phyloP scores from a whole-genome alignment of 805 yeast species.

The Ogataea degrootiae region DNA sequence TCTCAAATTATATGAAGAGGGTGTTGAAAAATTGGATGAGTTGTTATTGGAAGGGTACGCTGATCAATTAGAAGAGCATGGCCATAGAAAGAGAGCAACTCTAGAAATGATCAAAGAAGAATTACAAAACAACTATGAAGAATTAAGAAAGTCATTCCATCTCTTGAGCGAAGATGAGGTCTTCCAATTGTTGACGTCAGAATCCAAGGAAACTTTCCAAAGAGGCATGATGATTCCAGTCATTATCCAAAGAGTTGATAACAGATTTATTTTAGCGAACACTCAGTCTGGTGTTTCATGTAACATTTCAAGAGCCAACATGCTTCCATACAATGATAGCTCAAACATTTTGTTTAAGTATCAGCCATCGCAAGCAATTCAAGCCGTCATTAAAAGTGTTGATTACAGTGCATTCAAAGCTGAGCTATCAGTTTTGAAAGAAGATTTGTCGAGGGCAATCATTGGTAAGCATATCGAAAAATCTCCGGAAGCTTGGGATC shows the following conservation, averaged over 20 bases:
- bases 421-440: slow-evolving; percentile 63
- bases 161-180: slow-evolving; percentile 63
- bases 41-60: slow-evolving; percentile 89
- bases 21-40: slow-evolving; percentile 74
- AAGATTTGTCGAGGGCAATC: slow-evolving; percentile 55
- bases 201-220: slow-evolving; percentile 62
- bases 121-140: slow-evolving; percentile 82
- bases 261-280: slow-evolving; percentile 32
- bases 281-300: slow-evolving; percentile 54
- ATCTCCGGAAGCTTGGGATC: slow-evolving; percentile 74
- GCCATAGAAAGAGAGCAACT: slow-evolving; percentile 71
- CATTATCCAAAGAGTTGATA: slow-evolving; percentile 58
- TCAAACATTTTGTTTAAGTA: slow-evolving; percentile 36
- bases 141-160: slow-evolving; percentile 71
- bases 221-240: slow-evolving; percentile 74
- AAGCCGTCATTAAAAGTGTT: slow-evolving; percentile 68
- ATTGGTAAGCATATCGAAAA: slow-evolving; percentile 37
- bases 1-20: slow-evolving; percentile 64
- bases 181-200: slow-evolving; percentile 88
- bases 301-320: slow-evolving; percentile 27
- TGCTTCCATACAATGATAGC: slow-evolving; percentile 44
- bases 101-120: slow-evolving; percentile 82
- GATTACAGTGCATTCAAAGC: slow-evolving; percentile 75
- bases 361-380: slow-evolving; percentile 74
- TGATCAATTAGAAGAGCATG: slow-evolving; percentile 76